Evolutionary conservation across 2,329 filamentous ascomycete genomes (phyloP).

Genomic region (Mycosphaerella sp.): DNA sequence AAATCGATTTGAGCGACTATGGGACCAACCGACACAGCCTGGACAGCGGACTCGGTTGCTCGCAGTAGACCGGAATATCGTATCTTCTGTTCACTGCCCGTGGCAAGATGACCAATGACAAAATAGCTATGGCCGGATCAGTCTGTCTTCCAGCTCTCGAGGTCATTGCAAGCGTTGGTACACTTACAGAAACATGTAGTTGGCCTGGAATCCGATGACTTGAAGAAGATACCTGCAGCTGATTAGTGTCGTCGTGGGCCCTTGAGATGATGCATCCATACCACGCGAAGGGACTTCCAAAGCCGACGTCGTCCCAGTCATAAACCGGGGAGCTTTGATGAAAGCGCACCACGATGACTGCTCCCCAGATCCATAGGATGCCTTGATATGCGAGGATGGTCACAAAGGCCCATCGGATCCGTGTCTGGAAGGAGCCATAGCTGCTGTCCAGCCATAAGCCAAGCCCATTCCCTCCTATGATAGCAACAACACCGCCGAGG

Average conservation of each 20-base stretch:
- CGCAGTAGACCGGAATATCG: slow-evolving; percentile 62
- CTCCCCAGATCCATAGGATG: slow-evolving; percentile 67
- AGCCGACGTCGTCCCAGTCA: slow-evolving; percentile 60
- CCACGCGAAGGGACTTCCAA: slow-evolving; percentile 60
- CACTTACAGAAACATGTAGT: no score
- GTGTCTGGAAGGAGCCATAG: slow-evolving; percentile 47
- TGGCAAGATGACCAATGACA: slow-evolving; percentile 51
- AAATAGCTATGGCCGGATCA: no score
- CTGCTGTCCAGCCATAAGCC: slow-evolving; percentile 60
- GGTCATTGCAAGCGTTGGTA: no score
- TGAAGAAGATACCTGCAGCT: slow-evolving; percentile 73
- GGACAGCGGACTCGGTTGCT: slow-evolving; percentile 66
- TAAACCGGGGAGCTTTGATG: slow-evolving; percentile 52
- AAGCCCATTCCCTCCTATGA: slow-evolving; percentile 59
- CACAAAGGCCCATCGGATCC: slow-evolving; percentile 52
- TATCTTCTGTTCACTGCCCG: slow-evolving; percentile 57
- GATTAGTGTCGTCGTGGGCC: slow-evolving; percentile 65
- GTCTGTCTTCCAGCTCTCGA: no score
- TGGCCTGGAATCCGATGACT: no score
- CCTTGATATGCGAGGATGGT: slow-evolving; percentile 55
- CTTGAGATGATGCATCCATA: slow-evolving; percentile 62
- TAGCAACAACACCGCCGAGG: slow-evolving; percentile 60
- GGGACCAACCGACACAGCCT: slow-evolving; percentile 67
- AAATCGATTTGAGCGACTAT: no score
- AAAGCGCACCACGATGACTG: slow-evolving; percentile 58